Conservation (phyloP, 2,329 filamentous ascomycete species). For the Chaetothyriales sp. region DNA sequence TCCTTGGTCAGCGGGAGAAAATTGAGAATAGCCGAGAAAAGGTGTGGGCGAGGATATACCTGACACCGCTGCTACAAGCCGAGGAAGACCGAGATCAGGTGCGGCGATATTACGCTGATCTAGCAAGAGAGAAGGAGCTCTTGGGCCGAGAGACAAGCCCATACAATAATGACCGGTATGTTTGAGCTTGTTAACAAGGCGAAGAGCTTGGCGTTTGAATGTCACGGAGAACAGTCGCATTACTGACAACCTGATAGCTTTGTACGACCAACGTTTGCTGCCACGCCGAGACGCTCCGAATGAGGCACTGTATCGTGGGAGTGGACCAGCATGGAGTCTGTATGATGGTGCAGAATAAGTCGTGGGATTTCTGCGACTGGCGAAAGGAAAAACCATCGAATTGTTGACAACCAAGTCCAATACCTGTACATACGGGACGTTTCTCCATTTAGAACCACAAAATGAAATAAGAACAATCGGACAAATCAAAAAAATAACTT, state of each 20-base stretch:
- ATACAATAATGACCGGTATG: slow-evolving; percentile 80
- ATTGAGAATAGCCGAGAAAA: slow-evolving; percentile 93
- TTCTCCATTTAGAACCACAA: neutral
- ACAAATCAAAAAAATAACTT: neutral
- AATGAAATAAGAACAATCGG: neutral
- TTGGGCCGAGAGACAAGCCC: slow-evolving; percentile 70
- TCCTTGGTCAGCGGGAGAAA: slow-evolving; percentile 72
- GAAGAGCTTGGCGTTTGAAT: neutral
- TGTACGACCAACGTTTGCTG: slow-evolving; percentile 65
- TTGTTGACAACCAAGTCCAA: neutral
- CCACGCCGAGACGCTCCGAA: slow-evolving; percentile 47
- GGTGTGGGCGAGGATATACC: slow-evolving; percentile 92
- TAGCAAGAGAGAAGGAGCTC: slow-evolving; percentile 79
- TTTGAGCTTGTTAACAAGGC: slow-evolving; percentile 10
- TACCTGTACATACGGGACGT: neutral
- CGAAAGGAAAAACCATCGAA: neutral
- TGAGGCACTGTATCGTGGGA: neutral
- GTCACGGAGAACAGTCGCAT: neutral
- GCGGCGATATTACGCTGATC: slow-evolving; percentile 70
- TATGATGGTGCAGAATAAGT: neutral
- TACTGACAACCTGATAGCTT: slow-evolving; percentile 42
- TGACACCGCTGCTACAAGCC: slow-evolving; percentile 85
- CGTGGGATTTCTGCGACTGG: neutral
- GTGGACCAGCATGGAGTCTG: neutral
- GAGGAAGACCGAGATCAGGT: slow-evolving; percentile 95